Conservation (phyloP, 1,284 basidiomycete species). For the Neonothopanus nambi region DNA sequence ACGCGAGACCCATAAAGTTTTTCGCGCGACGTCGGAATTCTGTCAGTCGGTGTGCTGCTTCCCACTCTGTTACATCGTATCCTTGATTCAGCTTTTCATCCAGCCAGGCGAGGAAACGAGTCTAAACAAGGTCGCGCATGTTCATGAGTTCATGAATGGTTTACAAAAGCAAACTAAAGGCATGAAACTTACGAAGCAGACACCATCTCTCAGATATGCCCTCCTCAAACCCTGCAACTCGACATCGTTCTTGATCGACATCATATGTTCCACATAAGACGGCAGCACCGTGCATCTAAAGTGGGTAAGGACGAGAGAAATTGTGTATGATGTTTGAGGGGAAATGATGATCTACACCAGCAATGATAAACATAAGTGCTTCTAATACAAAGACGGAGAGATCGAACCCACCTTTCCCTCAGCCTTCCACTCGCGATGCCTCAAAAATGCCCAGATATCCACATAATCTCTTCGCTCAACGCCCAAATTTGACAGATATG, state of each 20-base stretch:
- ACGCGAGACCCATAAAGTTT: slow-evolving; percentile 87
- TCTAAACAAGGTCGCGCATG: slow-evolving; percentile 30
- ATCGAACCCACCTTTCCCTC: slow-evolving; percentile 59
- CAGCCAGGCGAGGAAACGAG: slow-evolving; percentile 88
- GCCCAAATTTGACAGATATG: slow-evolving; percentile 60
- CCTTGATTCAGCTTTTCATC: slow-evolving; percentile 78
- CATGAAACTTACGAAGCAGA: slow-evolving; percentile 70
- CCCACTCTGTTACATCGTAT: slow-evolving; percentile 87
- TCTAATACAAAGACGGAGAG: background rate
- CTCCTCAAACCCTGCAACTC: slow-evolving; percentile 83
- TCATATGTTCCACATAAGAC: slow-evolving; percentile 74
- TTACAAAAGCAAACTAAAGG: background rate
- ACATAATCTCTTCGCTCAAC: slow-evolving; percentile 71
- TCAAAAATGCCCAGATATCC: slow-evolving; percentile 80
- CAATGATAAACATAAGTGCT: slow-evolving; percentile 11
- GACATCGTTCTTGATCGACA: slow-evolving; percentile 85
- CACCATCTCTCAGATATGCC: slow-evolving; percentile 91
- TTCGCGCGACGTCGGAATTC: slow-evolving; percentile 76
- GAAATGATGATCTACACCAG: slow-evolving; percentile 57
- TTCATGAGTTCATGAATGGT: slow-evolving; percentile 7
- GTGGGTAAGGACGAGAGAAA: slow-evolving; percentile 78
- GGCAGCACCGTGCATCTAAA: slow-evolving; percentile 72
- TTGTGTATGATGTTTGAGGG: slow-evolving; percentile 74
- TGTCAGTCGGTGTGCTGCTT: slow-evolving; percentile 84
- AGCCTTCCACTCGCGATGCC: slow-evolving; percentile 66